These are phyloP conservation scores for Volvariella volvacea DNA, from an alignment of 1,284 basidiomycete species.

Conservation along the genomic window DNA sequence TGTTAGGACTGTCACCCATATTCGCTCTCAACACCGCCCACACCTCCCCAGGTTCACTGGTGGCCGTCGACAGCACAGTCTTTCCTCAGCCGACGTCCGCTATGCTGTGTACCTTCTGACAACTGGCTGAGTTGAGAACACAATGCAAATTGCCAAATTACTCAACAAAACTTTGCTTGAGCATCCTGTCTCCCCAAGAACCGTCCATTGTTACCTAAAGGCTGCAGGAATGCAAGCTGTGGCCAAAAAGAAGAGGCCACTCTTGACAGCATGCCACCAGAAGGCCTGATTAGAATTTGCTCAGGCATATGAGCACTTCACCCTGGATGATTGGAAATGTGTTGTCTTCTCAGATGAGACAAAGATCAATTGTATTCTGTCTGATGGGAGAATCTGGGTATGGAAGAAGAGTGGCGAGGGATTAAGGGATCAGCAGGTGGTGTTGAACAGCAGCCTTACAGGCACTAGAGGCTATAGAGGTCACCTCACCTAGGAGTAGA, in stretches of 20 bases:
- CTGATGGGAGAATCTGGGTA: slow-evolving; percentile 24
- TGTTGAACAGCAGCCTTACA: no score
- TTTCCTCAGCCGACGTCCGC: not conserved
- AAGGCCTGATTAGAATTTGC: slow-evolving; percentile 16
- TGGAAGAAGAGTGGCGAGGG: slow-evolving; percentile 16
- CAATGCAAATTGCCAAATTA: slow-evolving; percentile 4
- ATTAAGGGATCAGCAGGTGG: slow-evolving; percentile 6
- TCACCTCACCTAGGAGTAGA: no score
- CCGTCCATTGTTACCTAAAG: slow-evolving; percentile 1
- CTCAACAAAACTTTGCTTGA: slow-evolving; percentile 1
- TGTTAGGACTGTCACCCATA: not conserved
- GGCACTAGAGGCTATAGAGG: no score
- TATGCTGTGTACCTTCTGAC: slow-evolving; percentile 2
- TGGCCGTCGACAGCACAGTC: slow-evolving; percentile 1
- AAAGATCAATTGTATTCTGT: slow-evolving; percentile 23
- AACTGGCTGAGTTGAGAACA: slow-evolving; percentile 1
- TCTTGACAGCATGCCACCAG: slow-evolving; percentile 11
- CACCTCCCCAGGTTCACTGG: slow-evolving; percentile 3
- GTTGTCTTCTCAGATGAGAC: slow-evolving; percentile 25
- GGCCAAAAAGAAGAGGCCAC: slow-evolving; percentile 3
- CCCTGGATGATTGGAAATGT: slow-evolving; percentile 20
- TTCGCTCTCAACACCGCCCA: slow-evolving; percentile 2
- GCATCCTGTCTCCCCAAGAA: not conserved
- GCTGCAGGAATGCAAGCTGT: slow-evolving; percentile 1
- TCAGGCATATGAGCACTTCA: slow-evolving; percentile 15